Conservation (phyloP, 2,329 filamentous ascomycete species). For the Colletotrichum filicis region DNA sequence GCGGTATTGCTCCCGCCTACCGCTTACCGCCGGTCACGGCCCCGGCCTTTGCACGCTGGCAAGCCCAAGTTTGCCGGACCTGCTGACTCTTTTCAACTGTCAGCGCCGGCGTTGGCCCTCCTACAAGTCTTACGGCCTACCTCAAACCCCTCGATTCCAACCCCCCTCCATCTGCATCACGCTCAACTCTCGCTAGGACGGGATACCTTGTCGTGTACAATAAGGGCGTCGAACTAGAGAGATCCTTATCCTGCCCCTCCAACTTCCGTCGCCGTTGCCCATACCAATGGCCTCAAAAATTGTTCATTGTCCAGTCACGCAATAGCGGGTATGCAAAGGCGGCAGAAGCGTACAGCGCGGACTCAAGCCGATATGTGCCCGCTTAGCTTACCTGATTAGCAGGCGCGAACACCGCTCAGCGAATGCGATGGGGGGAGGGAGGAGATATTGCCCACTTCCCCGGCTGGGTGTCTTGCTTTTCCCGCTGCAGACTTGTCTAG, state of each 20-base stretch:
- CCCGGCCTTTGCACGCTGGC: constrained; percentile 2
- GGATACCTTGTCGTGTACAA: not conserved
- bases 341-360: not conserved
- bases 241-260: not conserved
- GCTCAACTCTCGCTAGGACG: not conserved
- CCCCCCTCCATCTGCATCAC: not conserved
- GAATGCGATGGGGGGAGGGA: too few species aligned
- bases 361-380: not conserved
- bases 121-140: not conserved
- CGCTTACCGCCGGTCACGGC: constrained; percentile 13
- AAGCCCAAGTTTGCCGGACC: not conserved
- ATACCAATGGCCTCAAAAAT: not conserved
- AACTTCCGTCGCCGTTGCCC: not conserved
- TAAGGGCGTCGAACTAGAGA: not conserved
- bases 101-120: not conserved
- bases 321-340: constrained; percentile 30
- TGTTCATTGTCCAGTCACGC: constrained; percentile 19
- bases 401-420: not conserved
- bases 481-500: not conserved
- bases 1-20: constrained; percentile 1
- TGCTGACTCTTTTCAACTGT: constrained; percentile 8
- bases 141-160: not conserved
- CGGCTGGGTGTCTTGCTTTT: not conserved
- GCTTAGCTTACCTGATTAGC: not conserved
- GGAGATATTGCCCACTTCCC: not conserved